Evolutionary conservation across 768 basidiomycete species (phyloP).

Genomic region (Dentipellis fragilis): DNA sequence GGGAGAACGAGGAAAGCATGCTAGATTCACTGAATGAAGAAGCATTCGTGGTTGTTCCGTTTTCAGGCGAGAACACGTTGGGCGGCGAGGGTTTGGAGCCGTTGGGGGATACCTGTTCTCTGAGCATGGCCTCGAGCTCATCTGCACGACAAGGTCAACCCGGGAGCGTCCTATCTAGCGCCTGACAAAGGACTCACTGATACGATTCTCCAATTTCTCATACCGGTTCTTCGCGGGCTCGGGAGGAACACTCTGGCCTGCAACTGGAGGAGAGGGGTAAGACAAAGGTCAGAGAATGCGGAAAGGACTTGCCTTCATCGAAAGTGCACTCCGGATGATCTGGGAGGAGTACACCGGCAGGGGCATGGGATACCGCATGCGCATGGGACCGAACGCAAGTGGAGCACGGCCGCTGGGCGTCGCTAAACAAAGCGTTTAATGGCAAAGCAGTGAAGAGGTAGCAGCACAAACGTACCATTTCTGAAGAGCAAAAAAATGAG

Average conservation of each 20-base stretch:
- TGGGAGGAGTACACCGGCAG: slow-evolving; percentile 44
- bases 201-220: slow-evolving; percentile 57
- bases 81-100: not conserved
- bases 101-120: slow-evolving; percentile 16
- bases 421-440: slow-evolving; percentile 29
- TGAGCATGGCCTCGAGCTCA: slow-evolving; percentile 59
- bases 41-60: not conserved
- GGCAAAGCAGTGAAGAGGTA: not conserved
- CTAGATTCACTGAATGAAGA: not conserved
- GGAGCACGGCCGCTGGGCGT: slow-evolving; percentile 68
- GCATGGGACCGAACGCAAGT: slow-evolving; percentile 71
- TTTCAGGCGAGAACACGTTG: too few species aligned
- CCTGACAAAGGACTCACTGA: slow-evolving; percentile 34
- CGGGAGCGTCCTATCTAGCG: not conserved
- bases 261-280: slow-evolving; percentile 31
- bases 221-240: slow-evolving; percentile 53
- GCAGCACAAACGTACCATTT: slow-evolving; percentile 16
- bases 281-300: not conserved
- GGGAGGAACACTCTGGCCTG: slow-evolving; percentile 20
- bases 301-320: slow-evolving; percentile 43
- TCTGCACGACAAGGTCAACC: slow-evolving; percentile 26
- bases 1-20: not conserved
- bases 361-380: slow-evolving; percentile 53
- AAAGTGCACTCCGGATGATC: slow-evolving; percentile 64
- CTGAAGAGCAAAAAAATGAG: slow-evolving; percentile 8